Base-by-base conservation (phyloP, 1,284 basidiomycete species). In the Leccinum huronense region DNA sequence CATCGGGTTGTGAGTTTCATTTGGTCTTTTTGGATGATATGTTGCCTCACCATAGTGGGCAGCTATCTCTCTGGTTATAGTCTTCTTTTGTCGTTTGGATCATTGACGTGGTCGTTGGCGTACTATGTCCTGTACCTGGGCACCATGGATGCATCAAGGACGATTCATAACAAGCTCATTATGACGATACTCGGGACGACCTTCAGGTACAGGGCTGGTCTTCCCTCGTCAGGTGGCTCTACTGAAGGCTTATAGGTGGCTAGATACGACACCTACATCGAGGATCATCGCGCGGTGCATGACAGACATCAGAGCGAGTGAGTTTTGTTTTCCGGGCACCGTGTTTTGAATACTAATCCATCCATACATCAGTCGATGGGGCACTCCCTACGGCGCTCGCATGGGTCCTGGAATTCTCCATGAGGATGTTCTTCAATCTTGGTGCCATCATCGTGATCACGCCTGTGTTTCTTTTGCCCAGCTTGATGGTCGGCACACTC, bases 401-500 rank as follows among this genome's bases (percentile, higher is more conserved):
- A 2, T 53, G 23, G 57, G 3, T 54, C 31, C 30, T 62, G 30
- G 58, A 51, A 23, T 13, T 34, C 16, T 59, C 42, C 10, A 40
- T 40, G 30, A 62, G 33, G 9, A 33, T 60, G 58, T 3, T 54
- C 14, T 54, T 62, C 34, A n/a, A n/a, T 42, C 61, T 61, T n/a
- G 58, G 58, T 40, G 61, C 48, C 8, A 27, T 62, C 3, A 30
- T 62, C 48, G 36, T 61, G 30, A 54, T 61, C 58, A 60, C 58
- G 1, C 61, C 58, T 5, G n/a, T 3, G 13, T 61, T 62, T 14
- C n/a, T 61, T 38, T 54, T 62, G 11, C 48, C 48, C n/a, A 75
- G 77, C 30, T 58, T 82, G 23, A 57, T 76, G 10, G 71, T 82
- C 11, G 80, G 80, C 59, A 74, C 81, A 59, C 73, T 82, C 23